A percentile compares a stretch with the other conserved stretches of the same genome.
Evolutionary conservation across 495 filamentous ascomycete genomes (phyloP).

Genomic region (Penicillium simplicissimum): DNA sequence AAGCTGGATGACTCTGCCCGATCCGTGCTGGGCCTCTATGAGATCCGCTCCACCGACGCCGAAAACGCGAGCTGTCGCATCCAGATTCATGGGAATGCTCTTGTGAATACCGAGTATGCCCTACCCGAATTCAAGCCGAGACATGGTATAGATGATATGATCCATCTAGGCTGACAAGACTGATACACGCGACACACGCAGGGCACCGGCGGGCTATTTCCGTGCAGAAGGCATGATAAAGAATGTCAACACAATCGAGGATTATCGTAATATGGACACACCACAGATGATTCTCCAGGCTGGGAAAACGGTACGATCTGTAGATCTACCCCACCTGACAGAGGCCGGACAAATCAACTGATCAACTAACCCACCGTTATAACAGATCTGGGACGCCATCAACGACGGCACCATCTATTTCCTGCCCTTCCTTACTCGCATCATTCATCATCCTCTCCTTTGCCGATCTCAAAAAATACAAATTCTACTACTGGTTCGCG

Average conservation of each 20-base stretch:
- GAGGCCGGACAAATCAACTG: not conserved
- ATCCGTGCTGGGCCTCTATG: constrained; percentile 83
- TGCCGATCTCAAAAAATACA: constrained; percentile 94
- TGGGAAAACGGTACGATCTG: constrained; percentile 65
- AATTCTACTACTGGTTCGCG: constrained; percentile 91
- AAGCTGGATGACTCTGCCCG: constrained; percentile 92
- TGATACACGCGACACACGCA: constrained; percentile 42
- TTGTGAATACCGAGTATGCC: constrained; percentile 73
- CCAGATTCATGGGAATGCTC: constrained; percentile 83
- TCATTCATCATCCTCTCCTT: constrained; percentile 90
- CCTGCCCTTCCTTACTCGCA: constrained; percentile 83
- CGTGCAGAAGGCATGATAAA: constrained; percentile 92
- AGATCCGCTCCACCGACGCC: constrained; percentile 67
- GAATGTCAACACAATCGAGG: constrained; percentile 95
- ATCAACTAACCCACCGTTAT: not conserved
- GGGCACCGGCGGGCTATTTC: constrained; percentile 68
- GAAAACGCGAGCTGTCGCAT: constrained; percentile 75
- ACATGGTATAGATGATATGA: not conserved
- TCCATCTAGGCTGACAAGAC: constrained; percentile 12
- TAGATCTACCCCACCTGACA: not conserved
- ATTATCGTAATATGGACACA: constrained; percentile 80
- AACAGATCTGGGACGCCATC: constrained; percentile 96
- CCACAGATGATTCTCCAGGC: constrained; percentile 67
- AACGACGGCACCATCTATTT: constrained; percentile 93
- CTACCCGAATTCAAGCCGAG: not conserved